Evolutionary conservation across 495 filamentous ascomycete species (phyloP), one percentile per base, ranked within the genome.

Genomic region (Chlorociboria aeruginascens): DNA sequence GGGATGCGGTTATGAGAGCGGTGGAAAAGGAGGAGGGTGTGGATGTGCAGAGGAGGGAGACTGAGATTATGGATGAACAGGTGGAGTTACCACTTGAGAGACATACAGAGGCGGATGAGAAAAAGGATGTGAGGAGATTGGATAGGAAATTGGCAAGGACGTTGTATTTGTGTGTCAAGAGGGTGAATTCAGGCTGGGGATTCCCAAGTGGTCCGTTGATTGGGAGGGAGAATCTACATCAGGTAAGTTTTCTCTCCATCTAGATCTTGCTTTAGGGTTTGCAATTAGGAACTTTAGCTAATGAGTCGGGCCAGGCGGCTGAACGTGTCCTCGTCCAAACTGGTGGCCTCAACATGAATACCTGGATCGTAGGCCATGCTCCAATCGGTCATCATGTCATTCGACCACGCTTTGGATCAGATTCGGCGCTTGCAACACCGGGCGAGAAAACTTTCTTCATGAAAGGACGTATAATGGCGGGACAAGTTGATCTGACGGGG

Each of bases 321-420:
- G 76, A 83, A 52, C 78, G 88, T 41, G 77, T 83, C 49, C 73
- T 97, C 6, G 63, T 74, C 38, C 77, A 89, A 53, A 68, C 87
- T 10, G 86, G 78, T 10, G 92, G 92, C 50, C 64, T 83, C 29
- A 95, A 99, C 73, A 97, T 99, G 90, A 96, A 97, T 71, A 96
- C 89, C 49, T 99, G 93, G 89, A 75, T 97, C 56, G 85, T 97
- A 49, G 92, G 90, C 49, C 86, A 83, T 57, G 85, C 83, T 53
- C 92, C 92, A 12, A 76, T 94, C 40, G 89, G 89, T 8, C 87
- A 96, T 66, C 63, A 83, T 61, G 65, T 81, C 44, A 70, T 58
- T 43, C 66, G 62, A 61, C 74, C 62, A 53, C 57, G 47, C 55
- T 58, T 51, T 34, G 51, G 59, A 59, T 35, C 61, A 68, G 17